Evolutionary conservation across 2,329 filamentous ascomycete species (phyloP), one percentile per base, ranked within the genome.

Genomic region (Rhynchosporium secalis): DNA sequence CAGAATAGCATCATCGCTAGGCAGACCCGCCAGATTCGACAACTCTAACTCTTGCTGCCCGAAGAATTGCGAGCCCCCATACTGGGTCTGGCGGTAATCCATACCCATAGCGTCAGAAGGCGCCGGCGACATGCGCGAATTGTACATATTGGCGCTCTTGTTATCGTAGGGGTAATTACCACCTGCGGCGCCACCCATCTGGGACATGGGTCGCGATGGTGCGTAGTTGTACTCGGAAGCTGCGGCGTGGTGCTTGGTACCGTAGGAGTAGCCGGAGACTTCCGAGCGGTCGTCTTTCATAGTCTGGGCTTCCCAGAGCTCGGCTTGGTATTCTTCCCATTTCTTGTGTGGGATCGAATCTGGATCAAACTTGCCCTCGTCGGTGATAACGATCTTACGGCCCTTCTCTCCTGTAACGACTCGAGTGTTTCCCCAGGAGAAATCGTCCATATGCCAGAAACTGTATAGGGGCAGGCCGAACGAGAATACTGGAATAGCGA

Each of bases 401-500:
- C 95, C 95, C 76, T 89, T 88, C 75, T 99, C 95, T 75, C 95
- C 95, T 7, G 91, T 95, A 67, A 99, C 92, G 62, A 99, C 86
- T 86, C 95, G 94, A 46, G 95, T 99, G 78, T 97, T 99, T 78
- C 95, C 95, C 95, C 95, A 99, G 72, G 90, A 91, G 85, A 99
- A 99, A 78, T 99, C 95, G 76, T 99, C 95, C 95, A 98, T 98
- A 79, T 97, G 86, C 95, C 95, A 99, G 84, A 99, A 99, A 56
- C 94, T 84, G 76, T 98, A 98, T 33, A 99, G 79, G 0, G 95
- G 95, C 49, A 99, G 83, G 62, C 85, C 92, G 66, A 96, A 92
- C 48, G 91, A 88, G 82, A 96, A 99, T 67, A 99, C 85, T 0
- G 94, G 94, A 65, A 96, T 90, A 60, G 95, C 94, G 36, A 95